Evolutionary conservation across 2,329 filamentous ascomycete species (phyloP).

Genomic region (Colletotrichum sp.): DNA sequence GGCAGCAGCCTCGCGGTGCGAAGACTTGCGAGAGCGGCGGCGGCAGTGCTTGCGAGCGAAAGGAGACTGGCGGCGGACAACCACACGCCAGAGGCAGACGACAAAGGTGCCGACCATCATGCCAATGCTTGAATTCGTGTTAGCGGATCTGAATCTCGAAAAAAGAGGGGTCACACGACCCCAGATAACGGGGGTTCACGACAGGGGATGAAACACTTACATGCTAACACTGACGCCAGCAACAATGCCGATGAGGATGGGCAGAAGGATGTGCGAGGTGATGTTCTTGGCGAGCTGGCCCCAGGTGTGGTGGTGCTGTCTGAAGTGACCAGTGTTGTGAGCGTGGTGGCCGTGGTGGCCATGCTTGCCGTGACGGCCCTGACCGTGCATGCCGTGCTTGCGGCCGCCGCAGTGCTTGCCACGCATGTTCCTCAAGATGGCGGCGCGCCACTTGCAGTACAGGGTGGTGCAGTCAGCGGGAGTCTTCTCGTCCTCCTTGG

Average conservation of each 20-base stretch:
- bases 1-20: slow-evolving; percentile 37
- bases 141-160: slow-evolving; percentile 25
- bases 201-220: slow-evolving; percentile 40
- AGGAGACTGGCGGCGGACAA: slow-evolving; percentile 46
- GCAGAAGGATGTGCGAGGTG: slow-evolving; percentile 68
- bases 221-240: slow-evolving; percentile 72
- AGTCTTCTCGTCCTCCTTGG: slow-evolving; percentile 27
- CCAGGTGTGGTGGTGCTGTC: slow-evolving; percentile 40
- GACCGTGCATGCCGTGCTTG: slow-evolving; percentile 23
- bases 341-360: slow-evolving; percentile 29
- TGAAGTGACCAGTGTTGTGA: slow-evolving; percentile 31
- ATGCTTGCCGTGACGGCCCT: slow-evolving; percentile 24
- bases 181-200: neutral
- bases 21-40: slow-evolving; percentile 40
- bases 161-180: neutral
- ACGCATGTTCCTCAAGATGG: slow-evolving; percentile 41
- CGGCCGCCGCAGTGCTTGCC: slow-evolving; percentile 43
- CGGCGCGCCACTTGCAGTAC: slow-evolving; percentile 60
- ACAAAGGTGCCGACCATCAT: slow-evolving; percentile 69
- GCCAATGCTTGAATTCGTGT: slow-evolving; percentile 52
- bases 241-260: slow-evolving; percentile 71
- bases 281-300: slow-evolving; percentile 58
- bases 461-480: slow-evolving; percentile 42
- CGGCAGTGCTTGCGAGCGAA: slow-evolving; percentile 34
- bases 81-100: slow-evolving; percentile 61